phyloP scores from a whole-genome alignment of 345 rosid species.

The Pseudoturritis turrita region DNA sequence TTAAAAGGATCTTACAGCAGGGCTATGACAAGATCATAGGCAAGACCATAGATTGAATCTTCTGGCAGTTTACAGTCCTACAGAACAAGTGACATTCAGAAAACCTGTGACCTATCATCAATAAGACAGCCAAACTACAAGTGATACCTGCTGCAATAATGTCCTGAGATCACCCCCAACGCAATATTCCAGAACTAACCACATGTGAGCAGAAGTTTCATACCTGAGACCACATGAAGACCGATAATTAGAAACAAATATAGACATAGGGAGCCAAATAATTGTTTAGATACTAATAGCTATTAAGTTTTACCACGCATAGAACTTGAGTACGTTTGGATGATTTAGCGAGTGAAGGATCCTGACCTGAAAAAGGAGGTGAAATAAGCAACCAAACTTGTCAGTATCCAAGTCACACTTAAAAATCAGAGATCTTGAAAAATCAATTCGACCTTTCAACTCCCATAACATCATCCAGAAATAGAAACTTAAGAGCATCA shows the following conservation, averaged over 20 bases:
- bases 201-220: constrained; percentile 95
- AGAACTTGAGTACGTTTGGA: constrained; percentile 72
- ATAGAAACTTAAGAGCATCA: constrained; percentile 13
- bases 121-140: neutral
- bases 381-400: neutral
- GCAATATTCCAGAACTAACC: constrained; percentile 96
- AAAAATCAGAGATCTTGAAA: neutral
- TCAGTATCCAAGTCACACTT: neutral
- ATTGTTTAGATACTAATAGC: neutral
- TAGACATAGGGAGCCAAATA: neutral
- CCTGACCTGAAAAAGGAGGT: constrained; percentile 59
- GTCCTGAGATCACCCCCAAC: constrained; percentile 94
- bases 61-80: constrained; percentile 91
- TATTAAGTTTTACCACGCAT: constrained; percentile 60
- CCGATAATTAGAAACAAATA: neutral
- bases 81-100: constrained; percentile 19
- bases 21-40: constrained; percentile 69
- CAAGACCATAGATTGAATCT: constrained; percentile 83
- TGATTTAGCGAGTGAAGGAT: constrained; percentile 83
- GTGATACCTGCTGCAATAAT: constrained; percentile 73
- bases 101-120: neutral
- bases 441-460: neutral
- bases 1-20: constrained; percentile 58
- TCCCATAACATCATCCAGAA: constrained; percentile 14
- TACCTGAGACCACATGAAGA: constrained; percentile 45